Evolutionary conservation across 208 protist genomes (phyloP), one percentile per base, ranked within the genome.

Genomic region (Acanthamoeba castellanii): DNA sequence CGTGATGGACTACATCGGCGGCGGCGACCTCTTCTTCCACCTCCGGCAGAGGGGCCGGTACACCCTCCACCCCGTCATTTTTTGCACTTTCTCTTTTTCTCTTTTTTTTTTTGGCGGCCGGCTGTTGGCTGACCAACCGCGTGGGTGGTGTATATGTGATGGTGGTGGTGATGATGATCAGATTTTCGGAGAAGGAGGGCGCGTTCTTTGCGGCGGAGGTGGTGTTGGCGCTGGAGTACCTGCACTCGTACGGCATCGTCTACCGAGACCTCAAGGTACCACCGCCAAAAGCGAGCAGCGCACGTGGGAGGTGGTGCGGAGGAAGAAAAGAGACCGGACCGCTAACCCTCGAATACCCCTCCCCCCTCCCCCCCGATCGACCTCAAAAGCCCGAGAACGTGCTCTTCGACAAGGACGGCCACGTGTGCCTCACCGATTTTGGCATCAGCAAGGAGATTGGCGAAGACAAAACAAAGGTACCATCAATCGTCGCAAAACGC

Each of bases 181-280:
- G 88, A 25, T 98, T 98, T 59, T 59, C 93, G 32, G 87, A 95
- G 61, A 47, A 72, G 52, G 87, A 95, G 37, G 95, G 95, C 0
- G 81, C 92, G 13, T 98, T 98, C 88, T 98, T 98, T 78, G 95
- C 96, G 25, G 97, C 98, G 18, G 98, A 99, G 96, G 96, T 99
- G 98, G 95, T 97, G 7, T 76, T 96, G n/a, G 98, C 96, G 27
- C 37, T 98, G 0, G 97, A 98, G 74, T 97, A 98, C 87, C 91
- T 98, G 7, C 98, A 98, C 85, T 87, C 61, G 27, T 61, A 91
- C 11, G 96, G 95, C 61, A 95, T 98, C 25, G 25, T 98, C 0
- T 97, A 97, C 82, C 70, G 84, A 9, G 52, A 45, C 16, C 57
- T 61, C 9, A 66, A 61, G 47, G 30, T 47, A 85, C 25, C 34